Percentiles rank a stretch among this genome's conserved stretches.
phyloP scores from a whole-genome alignment of 78 protist genomes.

The Creolimax fragrantissima region DNA sequence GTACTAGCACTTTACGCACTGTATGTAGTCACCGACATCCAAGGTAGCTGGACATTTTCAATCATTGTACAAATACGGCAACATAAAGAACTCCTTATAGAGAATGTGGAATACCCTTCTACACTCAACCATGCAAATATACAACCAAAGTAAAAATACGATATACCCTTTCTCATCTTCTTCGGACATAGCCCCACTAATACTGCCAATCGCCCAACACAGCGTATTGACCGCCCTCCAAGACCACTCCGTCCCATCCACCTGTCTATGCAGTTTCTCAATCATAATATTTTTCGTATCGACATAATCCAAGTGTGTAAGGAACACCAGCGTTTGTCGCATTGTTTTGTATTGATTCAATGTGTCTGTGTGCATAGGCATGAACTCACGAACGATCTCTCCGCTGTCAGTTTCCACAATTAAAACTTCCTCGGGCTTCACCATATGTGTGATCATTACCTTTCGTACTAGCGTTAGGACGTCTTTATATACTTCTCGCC shows the following conservation, averaged over 20 bases:
- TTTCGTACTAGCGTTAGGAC: constrained; percentile 66
- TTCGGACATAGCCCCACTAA: constrained; percentile 89
- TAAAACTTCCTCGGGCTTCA: constrained; percentile 97
- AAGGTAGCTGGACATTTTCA: too few species aligned
- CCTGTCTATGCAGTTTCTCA: constrained; percentile 39
- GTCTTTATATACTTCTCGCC: constrained; percentile 49
- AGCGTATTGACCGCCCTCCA: constrained; percentile 79
- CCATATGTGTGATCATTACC: constrained; percentile 83
- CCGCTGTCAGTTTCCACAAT: constrained; percentile 93
- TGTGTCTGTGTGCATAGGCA: constrained; percentile 55
- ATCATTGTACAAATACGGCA: too few species aligned
- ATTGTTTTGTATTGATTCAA: constrained; percentile 71
- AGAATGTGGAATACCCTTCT: too few species aligned
- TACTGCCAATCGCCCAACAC: constrained; percentile 99
- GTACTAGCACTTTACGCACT: too few species aligned
- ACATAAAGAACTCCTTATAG: too few species aligned
- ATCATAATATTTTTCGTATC: constrained; percentile 88
- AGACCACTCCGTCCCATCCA: constrained; percentile 57
- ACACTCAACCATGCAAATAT: too few species aligned
- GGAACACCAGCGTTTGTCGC: constrained; percentile 68
- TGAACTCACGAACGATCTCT: constrained; percentile 77
- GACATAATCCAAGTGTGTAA: constrained; percentile 86
- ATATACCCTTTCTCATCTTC: constrained; percentile 73
- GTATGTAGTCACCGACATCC: too few species aligned
- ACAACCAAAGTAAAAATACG: too few species aligned